Conservation (phyloP, 495 filamentous ascomycete species). For the Ascodesmis nigricans region DNA sequence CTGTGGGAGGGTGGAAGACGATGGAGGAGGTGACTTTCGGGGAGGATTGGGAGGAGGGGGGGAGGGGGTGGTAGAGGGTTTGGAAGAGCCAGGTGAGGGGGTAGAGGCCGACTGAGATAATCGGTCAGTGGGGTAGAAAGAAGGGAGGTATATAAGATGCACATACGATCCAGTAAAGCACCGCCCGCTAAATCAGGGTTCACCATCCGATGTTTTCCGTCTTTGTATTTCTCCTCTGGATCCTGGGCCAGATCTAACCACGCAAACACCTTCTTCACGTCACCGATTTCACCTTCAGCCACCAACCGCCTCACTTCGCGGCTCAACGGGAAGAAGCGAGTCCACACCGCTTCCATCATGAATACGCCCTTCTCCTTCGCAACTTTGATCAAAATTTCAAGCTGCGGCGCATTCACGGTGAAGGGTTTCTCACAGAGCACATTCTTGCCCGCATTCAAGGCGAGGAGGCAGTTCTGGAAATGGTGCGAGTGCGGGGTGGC, state of each 20-base stretch:
- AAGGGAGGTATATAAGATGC: not conserved
- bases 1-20: constrained; percentile 53
- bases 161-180: constrained; percentile 48
- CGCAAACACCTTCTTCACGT: constrained; percentile 52
- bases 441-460: constrained; percentile 60
- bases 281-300: constrained; percentile 44
- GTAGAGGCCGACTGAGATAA: constrained; percentile 54
- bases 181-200: constrained; percentile 75
- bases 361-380: constrained; percentile 67
- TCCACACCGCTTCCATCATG: constrained; percentile 96
- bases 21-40: constrained; percentile 40
- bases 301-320: constrained; percentile 54
- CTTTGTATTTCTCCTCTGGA: constrained; percentile 25
- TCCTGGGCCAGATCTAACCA: constrained; percentile 35
- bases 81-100: constrained; percentile 87
- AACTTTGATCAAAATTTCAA: constrained; percentile 47
- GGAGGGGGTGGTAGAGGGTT: constrained; percentile 60
- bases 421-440: constrained; percentile 89
- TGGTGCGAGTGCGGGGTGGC: constrained; percentile 92
- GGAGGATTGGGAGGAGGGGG: constrained; percentile 22
- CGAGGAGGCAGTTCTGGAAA: constrained; percentile 73
- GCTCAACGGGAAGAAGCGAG: constrained; percentile 66
- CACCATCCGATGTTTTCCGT: constrained; percentile 51
- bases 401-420: constrained; percentile 69
- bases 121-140: not conserved